phyloP scores from a whole-genome alignment of 78 protist genomes.

The Guillardia theta region DNA sequence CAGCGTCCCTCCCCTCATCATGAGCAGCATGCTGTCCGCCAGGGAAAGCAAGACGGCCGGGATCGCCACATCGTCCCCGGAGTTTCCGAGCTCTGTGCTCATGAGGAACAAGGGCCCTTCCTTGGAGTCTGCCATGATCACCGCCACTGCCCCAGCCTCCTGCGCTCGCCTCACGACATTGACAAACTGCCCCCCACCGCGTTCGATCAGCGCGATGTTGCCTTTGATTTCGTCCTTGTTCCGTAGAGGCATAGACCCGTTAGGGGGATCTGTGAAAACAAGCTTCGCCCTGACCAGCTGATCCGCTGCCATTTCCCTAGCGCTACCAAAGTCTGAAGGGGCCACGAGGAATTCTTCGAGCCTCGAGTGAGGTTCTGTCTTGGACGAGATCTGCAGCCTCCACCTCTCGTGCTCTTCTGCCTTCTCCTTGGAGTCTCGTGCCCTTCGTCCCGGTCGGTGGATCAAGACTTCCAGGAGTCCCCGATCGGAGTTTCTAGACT shows the following conservation, averaged over 20 bases:
- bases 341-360: neutral
- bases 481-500: neutral
- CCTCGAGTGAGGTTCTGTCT: neutral
- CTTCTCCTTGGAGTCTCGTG: neutral
- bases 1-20: neutral
- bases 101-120: slow-evolving; percentile 38
- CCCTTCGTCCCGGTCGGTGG: slow-evolving; percentile 30
- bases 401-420: slow-evolving; percentile 36
- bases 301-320: neutral
- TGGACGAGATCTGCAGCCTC: neutral
- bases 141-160: slow-evolving; percentile 17
- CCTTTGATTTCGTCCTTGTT: neutral
- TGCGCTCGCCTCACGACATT: slow-evolving; percentile 30
- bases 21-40: slow-evolving; percentile 15
- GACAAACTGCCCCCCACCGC: slow-evolving; percentile 36
- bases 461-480: neutral
- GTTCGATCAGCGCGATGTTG: neutral
- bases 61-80: slow-evolving; percentile 18
- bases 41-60: slow-evolving; percentile 30
- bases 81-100: slow-evolving; percentile 34
- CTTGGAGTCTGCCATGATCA: neutral
- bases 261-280: neutral
- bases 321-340: slow-evolving; percentile 30
- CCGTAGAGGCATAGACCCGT: slow-evolving; percentile 1
- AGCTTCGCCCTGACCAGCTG: neutral